Base-by-base conservation (phyloP, 108 stramenopile genomes). In the Nitzschia sp. region DNA sequence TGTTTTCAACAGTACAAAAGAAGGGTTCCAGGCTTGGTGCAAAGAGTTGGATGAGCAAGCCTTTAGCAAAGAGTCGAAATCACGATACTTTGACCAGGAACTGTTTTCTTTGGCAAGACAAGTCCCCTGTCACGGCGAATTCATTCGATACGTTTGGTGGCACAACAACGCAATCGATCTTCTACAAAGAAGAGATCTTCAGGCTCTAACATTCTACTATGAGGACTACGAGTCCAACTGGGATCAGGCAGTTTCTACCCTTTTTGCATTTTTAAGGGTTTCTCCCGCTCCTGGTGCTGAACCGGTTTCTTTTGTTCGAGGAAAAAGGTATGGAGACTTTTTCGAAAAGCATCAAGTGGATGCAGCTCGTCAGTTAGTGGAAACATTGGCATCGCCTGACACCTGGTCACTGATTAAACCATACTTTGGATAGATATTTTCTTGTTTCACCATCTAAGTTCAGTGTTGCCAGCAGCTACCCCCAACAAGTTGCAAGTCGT, bases 111-210 rank as follows among this genome's bases (percentile, higher is more conserved):
- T 63, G 25, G 66, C 70, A 3, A 48, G 63, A 53, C 15, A 75
- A 10, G 73, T 85, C 17, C 75, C 88, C 1, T 92, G 91, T 63
- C 83, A 86, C 55, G 67, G 62, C 17, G 88, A 92, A 65, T 81
- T 89, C 51, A 65, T 81, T 40, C 68, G 80, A 21, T 92, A 88
- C 57, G 75, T 71, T 8, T 55, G 72, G 53, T 92, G 88, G 88
- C 88, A 92, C 67, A 83, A 82, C 55, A 38, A 57, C 25, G 74
- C 72, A 10, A 71, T 78, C 22, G 69, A 79, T 53, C 63, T 81
- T 40, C 5, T 53, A 8, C 24, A 19, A 53, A 41, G 57, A 34
- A 60, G 52, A 15, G 12, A 7, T 22, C 73, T 85, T 51, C 88
- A 83, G 7, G 71, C 76, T 17, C 71, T 78, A 10, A 60, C 67